These are phyloP conservation scores for Colletotrichum spinosum DNA, from an alignment of 2,329 filamentous ascomycete genomes.

Conservation along the genomic window DNA sequence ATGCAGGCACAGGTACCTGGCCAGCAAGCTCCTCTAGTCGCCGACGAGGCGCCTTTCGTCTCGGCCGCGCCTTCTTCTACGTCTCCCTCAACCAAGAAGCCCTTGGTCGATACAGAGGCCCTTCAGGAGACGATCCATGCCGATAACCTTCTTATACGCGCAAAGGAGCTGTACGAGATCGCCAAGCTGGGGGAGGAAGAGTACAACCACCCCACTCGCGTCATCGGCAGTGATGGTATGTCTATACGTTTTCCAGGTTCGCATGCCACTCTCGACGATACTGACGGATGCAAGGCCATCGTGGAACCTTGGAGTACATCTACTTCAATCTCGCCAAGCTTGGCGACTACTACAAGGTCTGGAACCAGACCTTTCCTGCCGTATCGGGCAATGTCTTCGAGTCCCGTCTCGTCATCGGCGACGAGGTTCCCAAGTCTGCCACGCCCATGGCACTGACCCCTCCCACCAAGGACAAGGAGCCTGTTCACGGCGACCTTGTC, in stretches of 20 bases:
- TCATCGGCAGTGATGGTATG: conserved; percentile 74
- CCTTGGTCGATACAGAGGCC: conserved; percentile 63
- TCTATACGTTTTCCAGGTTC: conserved; percentile 17
- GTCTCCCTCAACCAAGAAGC: conserved; percentile 42
- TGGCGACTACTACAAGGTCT: conserved; percentile 70
- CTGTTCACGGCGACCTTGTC: conserved; percentile 70
- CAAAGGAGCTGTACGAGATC: conserved; percentile 71
- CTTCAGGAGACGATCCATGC: conserved; percentile 68
- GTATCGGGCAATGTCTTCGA: conserved; percentile 70
- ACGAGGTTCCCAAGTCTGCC: conserved; percentile 61
- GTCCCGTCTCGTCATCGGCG: conserved; percentile 67
- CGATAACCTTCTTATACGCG: conserved; percentile 67
- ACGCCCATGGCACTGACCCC: conserved; percentile 75
- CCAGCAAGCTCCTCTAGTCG: conserved; percentile 30
- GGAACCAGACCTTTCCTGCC: conserved; percentile 73
- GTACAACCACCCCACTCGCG: conserved; percentile 76
- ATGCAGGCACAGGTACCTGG: conserved; percentile 27
- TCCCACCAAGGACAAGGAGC: conserved; percentile 69
- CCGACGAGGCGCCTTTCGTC: conserved; percentile 22
- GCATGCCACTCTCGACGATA: conserved; percentile 28
- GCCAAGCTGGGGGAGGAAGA: conserved; percentile 69
- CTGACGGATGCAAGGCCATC: conserved; percentile 60
- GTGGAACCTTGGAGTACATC: conserved; percentile 74
- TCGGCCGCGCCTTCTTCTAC: conserved; percentile 16
- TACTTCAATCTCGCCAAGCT: conserved; percentile 64